Base-by-base conservation (phyloP, 345 rosid species). In the Camelina laxa region DNA sequence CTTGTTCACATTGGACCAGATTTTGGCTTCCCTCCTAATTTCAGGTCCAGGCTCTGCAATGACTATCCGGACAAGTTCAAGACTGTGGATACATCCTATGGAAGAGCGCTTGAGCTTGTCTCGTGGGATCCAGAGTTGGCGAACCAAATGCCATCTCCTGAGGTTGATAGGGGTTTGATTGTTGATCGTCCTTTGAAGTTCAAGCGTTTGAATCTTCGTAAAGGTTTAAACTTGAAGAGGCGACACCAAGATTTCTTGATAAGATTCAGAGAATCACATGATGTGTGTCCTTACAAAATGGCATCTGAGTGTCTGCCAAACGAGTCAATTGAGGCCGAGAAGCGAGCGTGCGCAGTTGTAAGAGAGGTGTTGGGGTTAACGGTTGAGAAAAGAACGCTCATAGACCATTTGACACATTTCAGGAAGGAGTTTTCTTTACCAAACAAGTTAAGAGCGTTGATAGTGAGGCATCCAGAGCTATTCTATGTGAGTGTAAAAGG, bases 401-500 rank as follows among this genome's bases (percentile, higher is more conserved):
- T 91, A 14, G 98, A 93, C 55, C 96, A 93, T 73, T 77, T 93
- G 83, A 89, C 97, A 14, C 97, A 89, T 80, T 91, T 93, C 77
- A 84, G 98, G 82, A 88, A 89, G 42, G 98, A 93, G 56, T 89
- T 89, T 47, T 82, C 82, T 19, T 82, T 93, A 2, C 80, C 97
- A 10, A 91, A 91, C 63, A 86, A 89, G 84, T 58, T 89, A 82
- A 85, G 93, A 82, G 84, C 82, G 1, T 76, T 93, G 94, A 74
- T 91, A 33, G 72, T 85, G 61, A 86, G 98, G 71, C 98, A 91
- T 73, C 97, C 96, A 2, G 97, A 91, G 72, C 65, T 93, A 54
- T 91, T 93, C 80, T 93, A 93, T 31, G 86, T 89, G 39, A 91
- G 97, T 65, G 45, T 88, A 79, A 93, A 93, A 79, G 96, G 98